A percentile compares a stretch with the other conserved stretches of the same genome.
phyloP scores from a whole-genome alignment of 176 grass and related monocot species.

The Zea mays region Zm-B73-REFERENCE-NAM-5.0 NC_050101.1:64066001-64066500 shows the following conservation, averaged over 20 bases:
- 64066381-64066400: conserved; percentile 9
- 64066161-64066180: no score
- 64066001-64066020: no score
- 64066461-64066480: conserved; percentile 52
- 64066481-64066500: conserved; percentile 91
- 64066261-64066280: not conserved
- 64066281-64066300: not conserved
- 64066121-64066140: not conserved
- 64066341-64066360: not conserved
- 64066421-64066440: conserved; percentile 51
- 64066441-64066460: conserved; percentile 97
- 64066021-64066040: not conserved
- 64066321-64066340: conserved; percentile 15
- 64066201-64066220: no score
- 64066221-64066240: no score
- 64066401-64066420: conserved; percentile 19
- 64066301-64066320: not conserved
- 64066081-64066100: conserved; percentile 1
- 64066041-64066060: conserved; percentile 5
- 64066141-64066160: no score
- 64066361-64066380: not conserved
- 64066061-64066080: not conserved
- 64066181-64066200: no score
- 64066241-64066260: not conserved
- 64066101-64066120: not conserved